phyloP scores from a whole-genome alignment of 371 early-diverging fungal genomes.

The Modicella reniformis region DNA sequence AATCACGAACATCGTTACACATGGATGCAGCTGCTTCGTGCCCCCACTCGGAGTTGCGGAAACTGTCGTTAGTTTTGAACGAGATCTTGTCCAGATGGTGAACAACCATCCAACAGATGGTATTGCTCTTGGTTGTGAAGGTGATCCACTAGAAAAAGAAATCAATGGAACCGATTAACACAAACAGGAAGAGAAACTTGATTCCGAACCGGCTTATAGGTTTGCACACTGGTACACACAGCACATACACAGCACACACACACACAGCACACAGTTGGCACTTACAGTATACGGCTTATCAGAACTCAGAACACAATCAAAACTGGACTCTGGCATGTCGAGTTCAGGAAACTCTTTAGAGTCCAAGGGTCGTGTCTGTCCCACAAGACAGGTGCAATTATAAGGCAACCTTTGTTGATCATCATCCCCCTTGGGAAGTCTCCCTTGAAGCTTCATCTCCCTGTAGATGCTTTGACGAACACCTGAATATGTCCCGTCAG shows the following conservation, averaged over 20 bases:
- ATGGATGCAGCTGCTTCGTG: constrained; percentile 36
- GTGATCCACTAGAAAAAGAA: constrained; percentile 14
- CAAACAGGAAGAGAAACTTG: no score
- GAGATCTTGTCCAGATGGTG: constrained; percentile 11
- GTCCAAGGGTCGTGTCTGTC: constrained; percentile 19
- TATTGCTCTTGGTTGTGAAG: constrained; percentile 17
- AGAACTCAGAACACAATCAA: neutral
- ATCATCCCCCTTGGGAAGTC: neutral
- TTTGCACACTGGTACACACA: no score
- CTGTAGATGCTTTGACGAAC: constrained; percentile 28
- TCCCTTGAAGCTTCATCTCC: neutral
- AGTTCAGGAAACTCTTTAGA: constrained; percentile 14
- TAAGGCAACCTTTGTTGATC: constrained; percentile 13
- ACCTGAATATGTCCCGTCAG: constrained; percentile 29
- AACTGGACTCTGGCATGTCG: constrained; percentile 9
- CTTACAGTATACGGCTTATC: constrained; percentile 11
- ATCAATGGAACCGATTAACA: no score
- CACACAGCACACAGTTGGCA: no score
- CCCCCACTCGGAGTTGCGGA: constrained; percentile 32
- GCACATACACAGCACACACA: no score
- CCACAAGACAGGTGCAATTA: constrained; percentile 23
- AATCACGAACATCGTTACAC: constrained; percentile 32
- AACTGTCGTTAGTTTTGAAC: constrained; percentile 8
- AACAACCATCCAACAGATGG: constrained; percentile 27
- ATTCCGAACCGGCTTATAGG: no score